Conservation (phyloP, 495 filamentous ascomycete species). For the Penicillium antarcticum region DNA sequence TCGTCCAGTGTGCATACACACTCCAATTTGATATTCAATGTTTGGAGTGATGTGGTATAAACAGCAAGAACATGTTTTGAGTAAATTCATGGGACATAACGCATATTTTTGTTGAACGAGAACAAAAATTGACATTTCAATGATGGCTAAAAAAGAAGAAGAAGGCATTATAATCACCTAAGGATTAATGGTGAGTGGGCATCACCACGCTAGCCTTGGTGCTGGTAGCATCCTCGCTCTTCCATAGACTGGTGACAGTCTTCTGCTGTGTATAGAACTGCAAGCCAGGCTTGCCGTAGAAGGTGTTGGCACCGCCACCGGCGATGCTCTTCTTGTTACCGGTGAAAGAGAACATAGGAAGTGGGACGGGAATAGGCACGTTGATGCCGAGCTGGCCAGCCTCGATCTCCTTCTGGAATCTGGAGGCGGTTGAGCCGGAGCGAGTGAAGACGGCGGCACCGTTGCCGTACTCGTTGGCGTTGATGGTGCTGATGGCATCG, state of each 20-base stretch:
- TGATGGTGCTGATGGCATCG: slow-evolving; percentile 65
- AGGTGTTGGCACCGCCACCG: slow-evolving; percentile 88
- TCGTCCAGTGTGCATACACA: not conserved
- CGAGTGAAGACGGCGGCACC: slow-evolving; percentile 67
- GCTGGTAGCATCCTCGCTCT: slow-evolving; percentile 72
- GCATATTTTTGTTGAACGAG: not conserved
- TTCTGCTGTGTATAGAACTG: slow-evolving; percentile 96
- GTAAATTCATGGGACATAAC: slow-evolving; percentile 1
- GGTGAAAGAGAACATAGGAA: slow-evolving; percentile 97
- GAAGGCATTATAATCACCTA: not conserved
- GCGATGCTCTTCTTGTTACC: slow-evolving; percentile 97
- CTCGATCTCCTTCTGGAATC: slow-evolving; percentile 63
- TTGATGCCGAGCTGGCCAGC: slow-evolving; percentile 58
- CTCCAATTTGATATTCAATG: not conserved
- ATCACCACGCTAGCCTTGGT: slow-evolving; percentile 84
- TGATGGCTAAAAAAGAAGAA: not conserved
- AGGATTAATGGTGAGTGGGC: slow-evolving; percentile 70
- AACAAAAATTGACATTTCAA: not conserved
- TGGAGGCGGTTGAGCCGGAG: slow-evolving; percentile 57
- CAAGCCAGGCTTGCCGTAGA: slow-evolving; percentile 89
- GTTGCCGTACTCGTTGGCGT: slow-evolving; percentile 69
- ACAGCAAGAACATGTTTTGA: not conserved
- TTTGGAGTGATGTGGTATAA: not conserved
- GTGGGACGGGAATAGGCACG: slow-evolving; percentile 78
- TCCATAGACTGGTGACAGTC: slow-evolving; percentile 94